These are phyloP conservation scores for Jaminaea rosea DNA, from an alignment of 1,284 basidiomycete species.

Conservation along the genomic window DNA sequence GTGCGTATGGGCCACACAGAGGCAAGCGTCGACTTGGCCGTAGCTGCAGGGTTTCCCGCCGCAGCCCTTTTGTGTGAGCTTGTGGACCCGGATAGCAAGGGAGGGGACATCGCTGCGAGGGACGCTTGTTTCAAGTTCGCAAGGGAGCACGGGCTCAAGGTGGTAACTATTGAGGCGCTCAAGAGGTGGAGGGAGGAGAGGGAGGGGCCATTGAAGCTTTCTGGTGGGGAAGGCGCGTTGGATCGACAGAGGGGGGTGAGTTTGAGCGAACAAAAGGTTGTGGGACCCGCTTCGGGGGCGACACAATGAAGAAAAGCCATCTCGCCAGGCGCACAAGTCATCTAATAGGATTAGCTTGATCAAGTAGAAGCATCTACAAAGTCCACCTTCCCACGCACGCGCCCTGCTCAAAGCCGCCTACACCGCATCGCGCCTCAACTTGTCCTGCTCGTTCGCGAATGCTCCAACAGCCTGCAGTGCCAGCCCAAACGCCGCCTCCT, in stretches of 20 bases:
- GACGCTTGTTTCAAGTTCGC: conserved; percentile 90
- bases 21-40: conserved; percentile 76
- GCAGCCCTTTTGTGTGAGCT: conserved; percentile 89
- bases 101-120: conserved; percentile 87
- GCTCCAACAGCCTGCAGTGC: conserved; percentile 48
- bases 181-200: conserved; percentile 46
- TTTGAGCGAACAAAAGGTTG: conserved; percentile 1
- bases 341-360: too few relatives aligned
- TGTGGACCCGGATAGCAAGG: conserved; percentile 76
- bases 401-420: too few relatives aligned
- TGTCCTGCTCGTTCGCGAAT: conserved; percentile 29
- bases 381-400: too few relatives aligned
- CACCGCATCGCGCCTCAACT: too few relatives aligned
- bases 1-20: conserved; percentile 88
- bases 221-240: not conserved
- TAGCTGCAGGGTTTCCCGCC: conserved; percentile 63
- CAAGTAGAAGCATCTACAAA: too few relatives aligned
- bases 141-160: conserved; percentile 78
- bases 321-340: too few relatives aligned
- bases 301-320: too few relatives aligned
- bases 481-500: conserved; percentile 58
- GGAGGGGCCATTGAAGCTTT: conserved; percentile 17
- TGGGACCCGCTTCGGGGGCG: too few relatives aligned
- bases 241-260: conserved; percentile 7
- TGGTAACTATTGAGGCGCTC: conserved; percentile 77